Conservation (phyloP, 108 stramenopile species). For the Cylindrotheca closterium region DNA sequence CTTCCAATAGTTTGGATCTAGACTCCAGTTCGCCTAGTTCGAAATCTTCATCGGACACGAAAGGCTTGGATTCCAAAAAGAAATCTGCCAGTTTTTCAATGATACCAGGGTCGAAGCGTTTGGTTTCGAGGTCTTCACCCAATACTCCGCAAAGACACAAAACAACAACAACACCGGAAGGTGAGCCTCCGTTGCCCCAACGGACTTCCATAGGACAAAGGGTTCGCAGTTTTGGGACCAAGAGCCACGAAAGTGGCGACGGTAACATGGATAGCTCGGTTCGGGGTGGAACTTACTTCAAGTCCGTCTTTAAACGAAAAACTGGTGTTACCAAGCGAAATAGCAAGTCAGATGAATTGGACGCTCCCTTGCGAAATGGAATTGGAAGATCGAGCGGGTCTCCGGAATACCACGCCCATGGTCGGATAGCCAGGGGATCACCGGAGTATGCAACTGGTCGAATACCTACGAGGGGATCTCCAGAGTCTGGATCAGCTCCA, state of each 20-base stretch:
- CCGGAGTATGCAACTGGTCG: neutral
- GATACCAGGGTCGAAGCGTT: constrained; percentile 13
- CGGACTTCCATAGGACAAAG: too few relatives aligned
- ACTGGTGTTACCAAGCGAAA: neutral
- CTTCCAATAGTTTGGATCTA: too few relatives aligned
- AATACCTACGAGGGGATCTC: neutral
- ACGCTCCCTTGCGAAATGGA: constrained; percentile 6
- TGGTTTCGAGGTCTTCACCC: neutral
- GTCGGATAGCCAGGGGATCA: too few relatives aligned
- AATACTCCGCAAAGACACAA: neutral
- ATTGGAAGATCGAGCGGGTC: neutral
- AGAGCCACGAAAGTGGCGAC: too few relatives aligned
- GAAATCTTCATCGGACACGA: neutral
- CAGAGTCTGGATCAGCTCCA: constrained; percentile 1
- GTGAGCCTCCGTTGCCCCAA: too few relatives aligned
- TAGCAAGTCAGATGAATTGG: constrained; percentile 15
- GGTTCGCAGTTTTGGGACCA: too few relatives aligned
- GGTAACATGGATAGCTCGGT: neutral
- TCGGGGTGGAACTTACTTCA: neutral
- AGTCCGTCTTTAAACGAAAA: neutral
- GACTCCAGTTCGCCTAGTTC: neutral
- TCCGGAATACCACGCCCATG: too few relatives aligned
- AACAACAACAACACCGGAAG: constrained; percentile 1
- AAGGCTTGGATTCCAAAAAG: neutral
- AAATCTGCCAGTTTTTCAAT: constrained; percentile 2